These are phyloP conservation scores for Suillus spraguei DNA, from an alignment of 768 basidiomycete genomes.

Conservation along the genomic window DNA sequence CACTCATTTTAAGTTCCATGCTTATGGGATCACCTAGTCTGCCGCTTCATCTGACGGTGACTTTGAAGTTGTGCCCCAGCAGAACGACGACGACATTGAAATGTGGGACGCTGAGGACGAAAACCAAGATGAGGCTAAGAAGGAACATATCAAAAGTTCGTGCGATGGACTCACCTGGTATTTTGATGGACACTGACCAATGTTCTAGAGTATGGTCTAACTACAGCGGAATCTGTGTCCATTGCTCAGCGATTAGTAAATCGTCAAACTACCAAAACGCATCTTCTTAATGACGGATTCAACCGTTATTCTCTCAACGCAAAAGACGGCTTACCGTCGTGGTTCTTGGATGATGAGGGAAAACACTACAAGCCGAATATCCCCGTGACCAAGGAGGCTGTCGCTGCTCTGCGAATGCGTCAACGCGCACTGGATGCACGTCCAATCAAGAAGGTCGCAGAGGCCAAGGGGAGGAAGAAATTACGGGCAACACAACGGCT, in stretches of 20 bases:
- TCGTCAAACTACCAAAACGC: slow-evolving; percentile 83
- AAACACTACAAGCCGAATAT: slow-evolving; percentile 93
- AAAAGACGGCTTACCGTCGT: slow-evolving; percentile 89
- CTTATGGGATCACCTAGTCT: slow-evolving; percentile 19
- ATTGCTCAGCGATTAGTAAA: slow-evolving; percentile 92
- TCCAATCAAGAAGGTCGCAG: slow-evolving; percentile 98
- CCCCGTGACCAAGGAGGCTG: slow-evolving; percentile 96
- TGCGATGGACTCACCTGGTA: slow-evolving; percentile 11
- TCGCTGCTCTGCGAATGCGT: slow-evolving; percentile 81
- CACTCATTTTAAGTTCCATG: slow-evolving; percentile 6
- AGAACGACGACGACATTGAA: slow-evolving; percentile 56
- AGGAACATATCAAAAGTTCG: slow-evolving; percentile 68
- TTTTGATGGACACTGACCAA: slow-evolving; percentile 9
- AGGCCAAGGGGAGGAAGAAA: slow-evolving; percentile 98
- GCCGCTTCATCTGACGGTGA: slow-evolving; percentile 45
- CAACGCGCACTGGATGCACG: slow-evolving; percentile 94
- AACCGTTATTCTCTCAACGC: slow-evolving; percentile 89
- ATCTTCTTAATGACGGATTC: slow-evolving; percentile 94
- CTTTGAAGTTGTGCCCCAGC: slow-evolving; percentile 74
- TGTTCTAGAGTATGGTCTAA: slow-evolving; percentile 71
- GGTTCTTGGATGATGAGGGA: slow-evolving; percentile 97
- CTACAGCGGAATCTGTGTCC: slow-evolving; percentile 88
- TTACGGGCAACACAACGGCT: slow-evolving; percentile 81
- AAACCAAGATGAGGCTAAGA: slow-evolving; percentile 69
- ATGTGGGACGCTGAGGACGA: slow-evolving; percentile 86